A percentile compares a stretch with the other conserved stretches of the same genome.
Evolutionary conservation across 2,329 filamentous ascomycete genomes (phyloP).

Genomic region (Beauveria varroae): DNA sequence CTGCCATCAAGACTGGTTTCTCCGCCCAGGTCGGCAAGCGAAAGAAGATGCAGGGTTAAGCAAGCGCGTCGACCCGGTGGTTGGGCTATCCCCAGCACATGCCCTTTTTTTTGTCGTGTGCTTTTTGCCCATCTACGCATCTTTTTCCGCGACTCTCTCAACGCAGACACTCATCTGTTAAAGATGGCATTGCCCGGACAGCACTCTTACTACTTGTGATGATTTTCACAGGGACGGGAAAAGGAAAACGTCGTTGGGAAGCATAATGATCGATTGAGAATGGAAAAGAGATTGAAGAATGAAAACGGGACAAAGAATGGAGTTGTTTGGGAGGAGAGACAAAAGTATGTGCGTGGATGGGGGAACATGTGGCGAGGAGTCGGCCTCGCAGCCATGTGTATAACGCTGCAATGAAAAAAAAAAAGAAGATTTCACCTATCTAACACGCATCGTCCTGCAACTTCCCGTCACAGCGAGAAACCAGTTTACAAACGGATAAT

Average conservation of each 20-base stretch:
- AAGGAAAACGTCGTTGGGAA: no score
- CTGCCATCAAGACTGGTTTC: slow-evolving; percentile 99
- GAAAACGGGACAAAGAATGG: background rate
- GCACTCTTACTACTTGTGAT: no score
- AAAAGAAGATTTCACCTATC: background rate
- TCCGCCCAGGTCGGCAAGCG: slow-evolving; percentile 98
- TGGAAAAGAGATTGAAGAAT: background rate
- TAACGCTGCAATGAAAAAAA: slow-evolving; percentile 12
- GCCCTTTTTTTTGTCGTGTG: no score
- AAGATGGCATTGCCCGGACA: no score
- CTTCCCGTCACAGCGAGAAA: no score
- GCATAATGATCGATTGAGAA: background rate
- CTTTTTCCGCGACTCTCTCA: no score
- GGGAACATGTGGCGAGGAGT: background rate
- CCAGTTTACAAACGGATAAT: no score
- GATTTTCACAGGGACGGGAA: background rate
- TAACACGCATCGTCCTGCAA: no score
- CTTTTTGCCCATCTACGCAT: no score
- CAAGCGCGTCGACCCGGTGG: slow-evolving; percentile 24
- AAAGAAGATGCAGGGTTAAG: slow-evolving; percentile 82
- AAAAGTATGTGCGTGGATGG: slow-evolving; percentile 3
- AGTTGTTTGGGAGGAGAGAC: background rate
- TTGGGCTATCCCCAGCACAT: background rate
- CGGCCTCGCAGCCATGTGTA: slow-evolving; percentile 11
- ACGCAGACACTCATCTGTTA: no score